A percentile compares a stretch with the other conserved stretches of the same genome.
Conservation (phyloP, 2,329 filamentous ascomycete species). For the Colletotrichum karsti region DNA sequence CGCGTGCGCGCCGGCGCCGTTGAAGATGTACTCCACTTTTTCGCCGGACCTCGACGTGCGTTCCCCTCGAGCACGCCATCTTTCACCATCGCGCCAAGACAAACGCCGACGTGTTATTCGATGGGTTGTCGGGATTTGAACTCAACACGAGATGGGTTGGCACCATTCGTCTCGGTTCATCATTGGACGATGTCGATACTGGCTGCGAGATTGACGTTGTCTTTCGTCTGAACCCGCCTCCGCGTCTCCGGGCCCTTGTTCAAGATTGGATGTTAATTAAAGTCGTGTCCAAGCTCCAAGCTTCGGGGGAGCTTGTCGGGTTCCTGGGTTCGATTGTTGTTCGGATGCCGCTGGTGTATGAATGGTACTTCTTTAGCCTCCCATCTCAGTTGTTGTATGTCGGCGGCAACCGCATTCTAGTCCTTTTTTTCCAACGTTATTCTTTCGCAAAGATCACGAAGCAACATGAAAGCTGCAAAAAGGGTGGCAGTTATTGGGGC, state of each 20-base stretch:
- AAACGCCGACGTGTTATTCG: slow-evolving; percentile 4
- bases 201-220: neutral
- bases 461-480: slow-evolving; percentile 30
- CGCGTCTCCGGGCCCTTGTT: neutral
- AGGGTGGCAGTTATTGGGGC: slow-evolving; percentile 68
- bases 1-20: neutral
- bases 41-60: neutral
- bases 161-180: neutral
- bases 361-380: no score
- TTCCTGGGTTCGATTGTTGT: no score
- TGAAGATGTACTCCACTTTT: neutral
- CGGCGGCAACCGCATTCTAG: no score
- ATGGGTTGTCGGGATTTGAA: slow-evolving; percentile 13
- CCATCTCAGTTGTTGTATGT: no score
- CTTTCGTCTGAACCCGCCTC: neutral
- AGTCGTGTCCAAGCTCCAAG: neutral
- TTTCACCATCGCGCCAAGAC: slow-evolving; percentile 26
- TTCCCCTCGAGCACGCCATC: slow-evolving; percentile 15
- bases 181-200: neutral
- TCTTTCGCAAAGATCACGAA: fast-evolving
- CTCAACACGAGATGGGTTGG: neutral
- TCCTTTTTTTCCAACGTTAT: no score
- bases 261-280: neutral
- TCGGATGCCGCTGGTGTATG: no score
- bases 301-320: neutral